Conservation (phyloP, 768 basidiomycete species). For the Boletellus sp. region DNA sequence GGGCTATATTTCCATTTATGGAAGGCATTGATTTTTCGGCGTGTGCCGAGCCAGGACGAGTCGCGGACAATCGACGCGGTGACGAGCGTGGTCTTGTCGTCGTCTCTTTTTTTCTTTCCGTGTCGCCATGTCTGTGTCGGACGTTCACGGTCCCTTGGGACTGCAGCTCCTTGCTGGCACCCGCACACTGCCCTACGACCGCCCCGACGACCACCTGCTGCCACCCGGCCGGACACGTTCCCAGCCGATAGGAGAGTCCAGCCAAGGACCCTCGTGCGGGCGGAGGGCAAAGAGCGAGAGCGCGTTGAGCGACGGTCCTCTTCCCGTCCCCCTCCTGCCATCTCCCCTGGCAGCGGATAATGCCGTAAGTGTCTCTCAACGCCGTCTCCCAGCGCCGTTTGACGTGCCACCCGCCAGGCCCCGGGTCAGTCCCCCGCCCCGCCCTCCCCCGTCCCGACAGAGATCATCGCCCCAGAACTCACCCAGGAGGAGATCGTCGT, state of each 20-base stretch:
- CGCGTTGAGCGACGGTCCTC: constrained; percentile 4
- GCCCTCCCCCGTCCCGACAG: constrained; percentile 32
- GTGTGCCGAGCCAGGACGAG: constrained; percentile 9
- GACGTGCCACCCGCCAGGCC: constrained; percentile 9
- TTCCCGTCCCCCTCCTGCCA: constrained; percentile 12
- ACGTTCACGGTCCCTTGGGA: constrained; percentile 21
- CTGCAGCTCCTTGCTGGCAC: constrained; percentile 15
- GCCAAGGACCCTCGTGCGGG: constrained; percentile 19
- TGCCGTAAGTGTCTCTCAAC: constrained; percentile 17
- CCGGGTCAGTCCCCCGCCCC: constrained; percentile 15
- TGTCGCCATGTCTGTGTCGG: constrained; percentile 18
- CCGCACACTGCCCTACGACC: constrained; percentile 6
- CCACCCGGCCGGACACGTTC: constrained; percentile 18
- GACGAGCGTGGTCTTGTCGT: background rate
- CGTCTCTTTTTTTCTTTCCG: background rate
- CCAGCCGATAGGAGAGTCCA: constrained; percentile 22
- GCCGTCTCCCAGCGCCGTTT: background rate
- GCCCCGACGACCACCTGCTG: constrained; percentile 8
- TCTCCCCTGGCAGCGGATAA: constrained; percentile 18
- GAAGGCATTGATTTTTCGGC: constrained; percentile 3
- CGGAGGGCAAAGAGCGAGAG: constrained; percentile 27
- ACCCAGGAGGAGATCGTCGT: constrained; percentile 33
- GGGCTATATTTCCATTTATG: background rate
- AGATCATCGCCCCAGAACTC: constrained; percentile 32
- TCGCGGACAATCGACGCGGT: constrained; percentile 12